Evolutionary conservation across 306 rosid genomes (phyloP).

Genomic region (Castanea crenata): DNA sequence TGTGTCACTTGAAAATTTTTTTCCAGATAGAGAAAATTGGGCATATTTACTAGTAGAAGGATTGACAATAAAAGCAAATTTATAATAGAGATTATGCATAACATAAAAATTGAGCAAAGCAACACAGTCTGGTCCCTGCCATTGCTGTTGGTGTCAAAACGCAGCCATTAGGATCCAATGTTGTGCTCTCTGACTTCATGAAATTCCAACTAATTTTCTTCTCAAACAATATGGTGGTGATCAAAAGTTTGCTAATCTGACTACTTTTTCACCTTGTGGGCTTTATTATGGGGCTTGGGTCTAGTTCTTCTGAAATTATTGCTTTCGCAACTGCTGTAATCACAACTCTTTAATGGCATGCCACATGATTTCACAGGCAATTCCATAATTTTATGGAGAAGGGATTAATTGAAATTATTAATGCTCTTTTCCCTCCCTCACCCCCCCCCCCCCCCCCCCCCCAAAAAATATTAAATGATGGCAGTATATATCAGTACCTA

Average conservation of each 20-base stretch:
- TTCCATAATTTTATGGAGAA: neutral
- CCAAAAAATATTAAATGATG: neutral
- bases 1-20: neutral
- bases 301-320: neutral
- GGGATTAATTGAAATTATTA: neutral
- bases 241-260: neutral
- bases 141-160: neutral
- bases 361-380: neutral
- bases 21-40: neutral
- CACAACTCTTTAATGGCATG: neutral
- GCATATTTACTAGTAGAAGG: neutral
- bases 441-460: too few relatives aligned
- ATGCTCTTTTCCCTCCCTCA: neutral
- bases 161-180: neutral
- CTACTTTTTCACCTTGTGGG: neutral
- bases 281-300: neutral
- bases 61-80: neutral
- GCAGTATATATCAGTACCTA: neutral
- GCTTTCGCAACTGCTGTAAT: neutral
- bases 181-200: neutral
- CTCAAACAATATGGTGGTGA: neutral
- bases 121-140: neutral
- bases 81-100: neutral
- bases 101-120: neutral
- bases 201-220: neutral